phyloP scores from a whole-genome alignment of 495 filamentous ascomycete genomes.

The Pyrenula massariospora region DNA sequence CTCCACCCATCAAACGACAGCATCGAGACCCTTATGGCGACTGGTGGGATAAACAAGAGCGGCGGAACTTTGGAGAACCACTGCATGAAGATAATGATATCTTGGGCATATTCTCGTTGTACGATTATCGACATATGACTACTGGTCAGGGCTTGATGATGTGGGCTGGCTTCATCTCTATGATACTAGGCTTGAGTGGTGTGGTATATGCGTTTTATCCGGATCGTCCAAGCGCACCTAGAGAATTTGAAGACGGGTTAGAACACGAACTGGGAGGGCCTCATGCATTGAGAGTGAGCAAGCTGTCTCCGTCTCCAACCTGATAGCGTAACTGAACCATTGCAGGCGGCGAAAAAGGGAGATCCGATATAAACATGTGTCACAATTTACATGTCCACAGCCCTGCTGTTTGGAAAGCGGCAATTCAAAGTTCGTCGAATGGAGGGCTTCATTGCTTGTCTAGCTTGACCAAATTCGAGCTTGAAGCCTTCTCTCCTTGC shows the following conservation, averaged over 20 bases:
- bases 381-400: too few relatives aligned
- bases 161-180: slow-evolving; percentile 60
- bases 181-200: slow-evolving; percentile 58
- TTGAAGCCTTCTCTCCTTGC: too few relatives aligned
- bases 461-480: too few relatives aligned
- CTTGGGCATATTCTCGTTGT: slow-evolving; percentile 76
- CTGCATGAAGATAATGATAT: slow-evolving; percentile 97
- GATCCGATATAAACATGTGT: too few relatives aligned
- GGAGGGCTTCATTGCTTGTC: too few relatives aligned
- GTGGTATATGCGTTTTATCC: slow-evolving; percentile 66
- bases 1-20: slow-evolving; percentile 67
- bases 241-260: slow-evolving; percentile 73
- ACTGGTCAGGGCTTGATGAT: slow-evolving; percentile 61
- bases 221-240: slow-evolving; percentile 68
- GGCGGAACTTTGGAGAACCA: slow-evolving; percentile 89
- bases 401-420: too few relatives aligned
- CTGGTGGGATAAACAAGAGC: slow-evolving; percentile 97
- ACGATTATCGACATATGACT: slow-evolving; percentile 78
- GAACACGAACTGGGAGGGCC: slow-evolving; percentile 76
- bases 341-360: neutral
- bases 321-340: neutral
- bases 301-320: neutral
- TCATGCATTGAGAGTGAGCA: slow-evolving; percentile 29
- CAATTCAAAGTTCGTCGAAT: too few relatives aligned
- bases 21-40: slow-evolving; percentile 86